Evolutionary conservation across 1,284 basidiomycete genomes (phyloP).

Genomic region (Meripilus lineatus): DNA sequence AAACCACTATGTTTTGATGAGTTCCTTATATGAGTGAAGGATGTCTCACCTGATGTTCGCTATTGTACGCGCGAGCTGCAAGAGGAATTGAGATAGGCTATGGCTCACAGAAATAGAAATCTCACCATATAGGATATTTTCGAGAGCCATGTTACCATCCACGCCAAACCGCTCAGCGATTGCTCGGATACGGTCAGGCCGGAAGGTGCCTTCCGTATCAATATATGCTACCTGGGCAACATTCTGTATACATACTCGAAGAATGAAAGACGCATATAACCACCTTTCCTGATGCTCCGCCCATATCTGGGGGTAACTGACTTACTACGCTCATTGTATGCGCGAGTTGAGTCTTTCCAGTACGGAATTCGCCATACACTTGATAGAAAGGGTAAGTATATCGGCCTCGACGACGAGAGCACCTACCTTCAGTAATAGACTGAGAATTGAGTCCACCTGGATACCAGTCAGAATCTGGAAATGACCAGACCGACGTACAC

Average conservation of each 20-base stretch:
- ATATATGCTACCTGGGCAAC: conserved; percentile 87
- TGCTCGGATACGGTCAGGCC: conserved; percentile 84
- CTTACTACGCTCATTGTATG: conserved; percentile 89
- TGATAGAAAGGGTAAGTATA: not conserved
- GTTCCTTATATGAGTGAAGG: not conserved
- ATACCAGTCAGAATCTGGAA: conserved; percentile 2
- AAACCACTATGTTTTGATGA: not conserved
- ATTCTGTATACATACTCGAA: not conserved
- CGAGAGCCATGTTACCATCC: conserved; percentile 79
- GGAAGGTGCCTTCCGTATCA: conserved; percentile 93
- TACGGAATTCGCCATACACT: conserved; percentile 81
- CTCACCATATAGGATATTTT: conserved; percentile 80
- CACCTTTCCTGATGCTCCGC: conserved; percentile 86
- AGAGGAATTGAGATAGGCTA: not conserved
- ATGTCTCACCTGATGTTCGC: conserved; percentile 71
- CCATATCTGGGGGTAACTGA: conserved; percentile 85
- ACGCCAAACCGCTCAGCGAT: conserved; percentile 92
- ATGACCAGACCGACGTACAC: conserved; percentile 12
- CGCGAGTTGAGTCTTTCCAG: conserved; percentile 88
- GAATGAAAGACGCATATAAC: conserved; percentile 12
- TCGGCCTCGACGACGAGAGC: conserved; percentile 3
- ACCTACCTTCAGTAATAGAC: conserved; percentile 82
- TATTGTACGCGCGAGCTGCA: conserved; percentile 77
- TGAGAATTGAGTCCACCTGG: conserved; percentile 84
- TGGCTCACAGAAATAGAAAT: conserved; percentile 1